These are phyloP conservation scores for Fusarium devonianum DNA, from an alignment of 2,329 filamentous ascomycete species.

Conservation along the genomic window DNA sequence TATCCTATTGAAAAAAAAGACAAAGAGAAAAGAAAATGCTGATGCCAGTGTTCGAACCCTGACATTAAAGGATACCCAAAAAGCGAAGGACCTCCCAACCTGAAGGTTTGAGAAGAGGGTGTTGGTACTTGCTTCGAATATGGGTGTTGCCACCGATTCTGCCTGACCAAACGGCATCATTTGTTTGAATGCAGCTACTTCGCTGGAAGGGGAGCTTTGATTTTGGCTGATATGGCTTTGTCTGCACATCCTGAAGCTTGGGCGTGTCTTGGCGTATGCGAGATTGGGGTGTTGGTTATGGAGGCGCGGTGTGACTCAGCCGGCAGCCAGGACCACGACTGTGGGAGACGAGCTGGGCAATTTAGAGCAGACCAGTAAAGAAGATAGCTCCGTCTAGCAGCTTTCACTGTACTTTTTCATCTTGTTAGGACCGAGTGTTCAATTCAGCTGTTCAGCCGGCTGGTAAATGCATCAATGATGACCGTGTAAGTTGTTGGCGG, in stretches of 20 bases:
- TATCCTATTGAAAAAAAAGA: neutral
- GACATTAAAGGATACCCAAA: conserved; percentile 8
- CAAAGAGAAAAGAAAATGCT: neutral
- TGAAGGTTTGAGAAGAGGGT: no score
- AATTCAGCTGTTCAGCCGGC: no score
- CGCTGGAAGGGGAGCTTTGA: neutral
- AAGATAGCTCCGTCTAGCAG: no score
- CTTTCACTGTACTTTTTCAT: no score
- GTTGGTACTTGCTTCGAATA: neutral
- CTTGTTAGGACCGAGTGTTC: no score
- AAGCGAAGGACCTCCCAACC: conserved; percentile 19
- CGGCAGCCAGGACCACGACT: neutral
- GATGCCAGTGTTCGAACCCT: neutral
- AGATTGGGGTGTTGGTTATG: neutral
- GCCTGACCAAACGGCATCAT: neutral
- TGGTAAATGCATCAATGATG: no score
- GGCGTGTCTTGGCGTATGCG: no score
- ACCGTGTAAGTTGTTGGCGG: no score
- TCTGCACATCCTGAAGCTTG: no score
- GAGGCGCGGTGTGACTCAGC: conserved; percentile 1
- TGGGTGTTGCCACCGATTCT: neutral
- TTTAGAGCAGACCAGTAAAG: no score
- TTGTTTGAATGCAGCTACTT: conserved; percentile 7
- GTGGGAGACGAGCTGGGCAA: neutral
- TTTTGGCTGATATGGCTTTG: conserved; percentile 1